phyloP scores from a whole-genome alignment of 768 basidiomycete species.

The Leccinum sublutescens region DNA sequence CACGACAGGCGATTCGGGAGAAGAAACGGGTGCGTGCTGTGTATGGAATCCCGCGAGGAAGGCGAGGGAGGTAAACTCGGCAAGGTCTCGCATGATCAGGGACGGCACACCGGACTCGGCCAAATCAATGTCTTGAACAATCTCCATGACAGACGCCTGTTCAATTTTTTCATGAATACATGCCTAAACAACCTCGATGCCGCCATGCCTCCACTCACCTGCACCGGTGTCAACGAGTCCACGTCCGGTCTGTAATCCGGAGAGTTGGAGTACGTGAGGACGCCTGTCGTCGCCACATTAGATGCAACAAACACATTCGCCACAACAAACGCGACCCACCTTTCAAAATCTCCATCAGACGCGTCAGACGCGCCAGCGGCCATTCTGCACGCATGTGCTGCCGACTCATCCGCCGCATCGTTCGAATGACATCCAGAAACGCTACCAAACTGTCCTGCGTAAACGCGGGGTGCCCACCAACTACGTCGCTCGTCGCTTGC shows the following conservation, averaged over 20 bases:
- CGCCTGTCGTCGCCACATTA: slow-evolving; percentile 40
- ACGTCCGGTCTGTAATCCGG: slow-evolving; percentile 89
- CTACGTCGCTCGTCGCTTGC: slow-evolving; percentile 1
- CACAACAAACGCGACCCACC: slow-evolving; percentile 35
- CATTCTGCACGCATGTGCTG: slow-evolving; percentile 54
- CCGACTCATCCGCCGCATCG: slow-evolving; percentile 52
- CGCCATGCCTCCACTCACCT: slow-evolving; percentile 43
- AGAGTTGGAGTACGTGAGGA: slow-evolving; percentile 77
- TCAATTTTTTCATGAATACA: slow-evolving; percentile 11
- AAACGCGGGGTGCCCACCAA: slow-evolving; percentile 12
- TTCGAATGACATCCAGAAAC: slow-evolving; percentile 69
- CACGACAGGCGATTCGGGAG: slow-evolving; percentile 12
- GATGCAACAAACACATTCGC: background rate
- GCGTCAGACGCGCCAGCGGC: slow-evolving; percentile 59
- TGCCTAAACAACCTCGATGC: background rate
- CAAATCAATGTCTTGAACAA: slow-evolving; percentile 66
- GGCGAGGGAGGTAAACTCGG: slow-evolving; percentile 83
- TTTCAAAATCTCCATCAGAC: slow-evolving; percentile 78
- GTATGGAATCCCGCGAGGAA: slow-evolving; percentile 79
- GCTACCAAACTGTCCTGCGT: slow-evolving; percentile 82
- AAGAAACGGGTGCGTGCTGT: slow-evolving; percentile 20
- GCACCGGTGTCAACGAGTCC: slow-evolving; percentile 76
- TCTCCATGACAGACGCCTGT: slow-evolving; percentile 70
- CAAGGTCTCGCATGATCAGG: slow-evolving; percentile 76
- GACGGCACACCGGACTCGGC: slow-evolving; percentile 61